Base-by-base conservation (phyloP, 2,329 filamentous ascomycete genomes). In the Cadophora luteo-olivacea region DNA sequence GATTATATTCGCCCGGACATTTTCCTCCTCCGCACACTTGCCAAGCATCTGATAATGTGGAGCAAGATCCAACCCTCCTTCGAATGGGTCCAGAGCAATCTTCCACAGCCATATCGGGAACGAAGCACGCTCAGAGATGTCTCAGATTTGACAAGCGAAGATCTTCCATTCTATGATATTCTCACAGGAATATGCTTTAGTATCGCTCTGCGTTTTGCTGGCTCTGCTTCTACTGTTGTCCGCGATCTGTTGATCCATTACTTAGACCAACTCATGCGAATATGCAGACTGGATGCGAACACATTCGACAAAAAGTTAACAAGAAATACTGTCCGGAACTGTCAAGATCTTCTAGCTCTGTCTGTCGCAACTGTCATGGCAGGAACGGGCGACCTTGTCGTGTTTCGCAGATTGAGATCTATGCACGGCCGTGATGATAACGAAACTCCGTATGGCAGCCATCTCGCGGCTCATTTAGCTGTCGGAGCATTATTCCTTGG, bases 1-100 rank as follows among this genome's bases (percentile, higher is more conserved):
- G 96, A 98, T 78, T 97, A 98, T 77, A 91, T 98, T 22, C 89
- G 96, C 2, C 96, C 96, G 0, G 96, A 99, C 77, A 90, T 97
- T 52, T 91, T 99, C 72, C 87, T 99, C 7, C 84, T 99, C 12
- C 90, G 96, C 22, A 97, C 95, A 0, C 84, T 98, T 38, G 92
- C 96, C 12, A 93, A 91, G 77, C 93, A 98, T 77, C 79, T 99
- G 49, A 97, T 99, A 72, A 88, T 98, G 81, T 99, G 96, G 96
- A 91, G 91, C 71, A 84, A 88, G 68, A 96, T 99, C 63, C 84
- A 89, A 68, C 89, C 92, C 0, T 89, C 84, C 1, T 85, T 90
- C 71, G 82, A 85, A 22, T 99, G 95, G 94, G 88, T 98, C 62
- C 83, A 88, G 64, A 83, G 83, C 41, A 94, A 89, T 70, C 83